A percentile compares a stretch with the other conserved stretches of the same genome.
Evolutionary conservation across 345 rosid species (phyloP).

Genomic region (Gossypium bickii): DNA sequence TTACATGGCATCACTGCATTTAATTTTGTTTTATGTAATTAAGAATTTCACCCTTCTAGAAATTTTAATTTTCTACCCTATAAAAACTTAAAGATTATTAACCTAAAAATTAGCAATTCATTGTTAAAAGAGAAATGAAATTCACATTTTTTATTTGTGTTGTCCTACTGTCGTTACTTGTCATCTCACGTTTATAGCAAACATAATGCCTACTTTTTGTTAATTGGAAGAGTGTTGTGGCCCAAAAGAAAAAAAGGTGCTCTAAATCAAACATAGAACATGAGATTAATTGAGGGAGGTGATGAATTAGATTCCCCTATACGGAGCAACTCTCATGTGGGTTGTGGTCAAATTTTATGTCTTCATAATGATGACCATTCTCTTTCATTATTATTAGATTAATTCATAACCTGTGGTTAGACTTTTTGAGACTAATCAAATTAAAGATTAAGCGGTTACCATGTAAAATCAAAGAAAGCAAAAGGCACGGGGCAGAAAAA

Average conservation of each 20-base stretch:
- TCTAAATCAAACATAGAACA: not conserved
- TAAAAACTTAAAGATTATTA: no score
- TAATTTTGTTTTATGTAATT: no score
- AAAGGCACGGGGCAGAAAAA: not conserved
- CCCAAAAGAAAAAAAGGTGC: not conserved
- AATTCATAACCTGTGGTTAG: not conserved
- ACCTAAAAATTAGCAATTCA: no score
- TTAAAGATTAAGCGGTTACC: slow-evolving; percentile 1
- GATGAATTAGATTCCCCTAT: not conserved
- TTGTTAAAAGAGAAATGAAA: no score
- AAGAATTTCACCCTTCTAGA: no score
- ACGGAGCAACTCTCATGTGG: no score
- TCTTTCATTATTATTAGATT: not conserved
- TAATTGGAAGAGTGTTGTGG: not conserved
- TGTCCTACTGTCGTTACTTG: not conserved
- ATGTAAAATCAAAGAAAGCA: slow-evolving; percentile 12
- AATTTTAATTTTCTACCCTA: no score
- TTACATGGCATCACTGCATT: not conserved
- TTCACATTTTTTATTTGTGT: not conserved
- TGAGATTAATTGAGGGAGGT: not conserved
- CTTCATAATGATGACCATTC: not conserved
- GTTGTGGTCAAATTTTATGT: slow-evolving; percentile 11
- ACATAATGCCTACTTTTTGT: not conserved
- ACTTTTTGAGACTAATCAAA: not conserved
- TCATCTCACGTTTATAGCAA: not conserved